Base-by-base conservation (phyloP, 208 protist genomes). In the Trypanosoma cruzi region DNA sequence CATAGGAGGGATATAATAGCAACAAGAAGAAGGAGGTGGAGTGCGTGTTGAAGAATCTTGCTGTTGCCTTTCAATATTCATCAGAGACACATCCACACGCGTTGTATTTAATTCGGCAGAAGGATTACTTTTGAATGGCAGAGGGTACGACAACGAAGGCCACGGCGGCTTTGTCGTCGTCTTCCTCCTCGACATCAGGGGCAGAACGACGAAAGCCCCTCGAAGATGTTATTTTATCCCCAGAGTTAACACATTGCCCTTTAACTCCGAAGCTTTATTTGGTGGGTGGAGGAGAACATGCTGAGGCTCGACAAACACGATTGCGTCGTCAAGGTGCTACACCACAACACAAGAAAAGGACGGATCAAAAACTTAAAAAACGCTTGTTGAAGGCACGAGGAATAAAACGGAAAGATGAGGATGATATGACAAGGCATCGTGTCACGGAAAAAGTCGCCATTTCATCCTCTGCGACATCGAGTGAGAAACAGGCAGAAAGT, bases 151-250 rank as follows among this genome's bases (percentile, higher is more conserved):
- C 36, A 3, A 6, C 5, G 10, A 20, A 6, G n/a, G 57, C 34
- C 34, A 13, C 34, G 6, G 57, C 53, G 16, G 13, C 32, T 14
- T 1, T 22, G 4, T 4, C 57, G 26, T 4, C 57, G 24, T 62
- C 34, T 2, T 42, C 34, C 16, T 46, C 24, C 32, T 49, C 57
- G 18, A 6, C 32, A 31, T 46, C 24, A 6, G 24, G 22, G 6
- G 22, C 7, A 18, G 32, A 49, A 32, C 36, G 34, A 18, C 31
- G 34, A 28, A n/a, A 20, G 2, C 57, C 53, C 22, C 52, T 68
- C 18, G 58, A 28, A 8, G 68, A 74, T 55, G 61, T 74, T 18
- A 74, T 74, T 52, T 68, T 60, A 26, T 68, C 68, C n/a, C 68
- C 68, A 18, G 68, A 63, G 22, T 52, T 32, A 4, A 28, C 26